Base-by-base conservation (phyloP, 1,284 basidiomycete genomes). In the Sparassis latifolia region DNA sequence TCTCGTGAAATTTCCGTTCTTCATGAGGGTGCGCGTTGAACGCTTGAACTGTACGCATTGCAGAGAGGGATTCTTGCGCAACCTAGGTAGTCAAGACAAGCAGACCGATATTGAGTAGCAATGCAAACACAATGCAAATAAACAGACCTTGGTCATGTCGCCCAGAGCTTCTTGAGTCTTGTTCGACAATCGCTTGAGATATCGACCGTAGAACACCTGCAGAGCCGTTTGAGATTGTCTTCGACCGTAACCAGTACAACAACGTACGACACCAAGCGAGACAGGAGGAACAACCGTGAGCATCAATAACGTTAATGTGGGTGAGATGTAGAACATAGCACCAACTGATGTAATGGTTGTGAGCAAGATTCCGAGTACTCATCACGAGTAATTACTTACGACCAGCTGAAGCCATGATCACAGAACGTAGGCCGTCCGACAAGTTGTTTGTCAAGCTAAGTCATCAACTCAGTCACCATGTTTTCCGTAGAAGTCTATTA, bases 271-370 rank as follows among this genome's bases (percentile, higher is more conserved):
- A 55, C 93, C 95, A 51, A 99, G 78, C 5, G 94, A 96, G 6
- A 98, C 87, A 0, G 96, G 96, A 4, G 96, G 97, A 0, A 99
- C 94, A 47, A 97, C 84, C 27, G 85, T 82, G 54, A 98, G 79
- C 96, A 98, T 98, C 53, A 98, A 76, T 45, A 91, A 66, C 0
- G 96, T 97, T 52, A 99, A 72, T 50, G 86, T 87, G 0, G 92
- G 88, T 1, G 94, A 97, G 55, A 98, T 83, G 70, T 89, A 95
- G 60, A 98, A 87, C 96, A 99, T 99, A 50, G 94, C 92, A 40
- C 89, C 90, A 56, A 97, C 92, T 88, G 58, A 29, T 20, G 42
- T 3, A 20, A 47, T 39, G 30, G 32, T 28, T n/a, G 12, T 6
- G 28, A 45, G 3, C 2, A 4, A 44, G 4, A n/a, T 20, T 37